Evolutionary conservation across 2,329 filamentous ascomycete species (phyloP).

Genomic region (Delphinella strobiligena): DNA sequence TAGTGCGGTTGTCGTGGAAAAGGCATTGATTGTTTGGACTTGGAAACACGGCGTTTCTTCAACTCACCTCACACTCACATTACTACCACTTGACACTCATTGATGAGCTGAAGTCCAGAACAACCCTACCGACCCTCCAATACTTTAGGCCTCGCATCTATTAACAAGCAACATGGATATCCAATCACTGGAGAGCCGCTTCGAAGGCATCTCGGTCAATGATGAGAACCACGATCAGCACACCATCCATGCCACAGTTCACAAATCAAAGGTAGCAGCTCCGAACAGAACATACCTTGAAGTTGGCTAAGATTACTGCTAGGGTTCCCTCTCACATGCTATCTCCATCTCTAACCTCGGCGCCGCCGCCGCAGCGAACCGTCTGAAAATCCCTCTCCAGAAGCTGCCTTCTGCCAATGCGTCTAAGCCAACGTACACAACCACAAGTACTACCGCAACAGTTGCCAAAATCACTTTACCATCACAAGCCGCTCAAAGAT

Average conservation of each 20-base stretch:
- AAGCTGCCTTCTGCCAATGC: conserved; percentile 74
- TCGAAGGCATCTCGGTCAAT: conserved; percentile 80
- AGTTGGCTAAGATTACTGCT: conserved; percentile 12
- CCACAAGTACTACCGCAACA: conserved; percentile 34
- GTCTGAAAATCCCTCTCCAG: conserved; percentile 62
- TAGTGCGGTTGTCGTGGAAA: neutral
- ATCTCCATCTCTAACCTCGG: conserved; percentile 37
- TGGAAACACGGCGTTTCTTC: neutral
- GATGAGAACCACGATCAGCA: conserved; percentile 65
- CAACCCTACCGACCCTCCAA: too few species aligned
- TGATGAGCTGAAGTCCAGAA: too few species aligned
- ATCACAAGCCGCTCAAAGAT: conserved; percentile 49
- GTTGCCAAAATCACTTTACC: conserved; percentile 55
- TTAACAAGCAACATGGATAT: conserved; percentile 47
- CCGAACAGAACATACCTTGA: neutral
- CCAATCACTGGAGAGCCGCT: conserved; percentile 69
- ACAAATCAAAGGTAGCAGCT: conserved; percentile 64
- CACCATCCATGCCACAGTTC: conserved; percentile 42
- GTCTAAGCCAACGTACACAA: conserved; percentile 29
- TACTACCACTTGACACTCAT: neutral
- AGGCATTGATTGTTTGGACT: neutral
- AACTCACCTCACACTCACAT: neutral
- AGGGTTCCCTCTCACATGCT: conserved; percentile 36
- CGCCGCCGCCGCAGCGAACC: conserved; percentile 34
- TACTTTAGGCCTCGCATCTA: neutral